phyloP scores from a whole-genome alignment of 202 grass and related monocot genomes.

The Dendrocalamus latiflorus region DNA sequence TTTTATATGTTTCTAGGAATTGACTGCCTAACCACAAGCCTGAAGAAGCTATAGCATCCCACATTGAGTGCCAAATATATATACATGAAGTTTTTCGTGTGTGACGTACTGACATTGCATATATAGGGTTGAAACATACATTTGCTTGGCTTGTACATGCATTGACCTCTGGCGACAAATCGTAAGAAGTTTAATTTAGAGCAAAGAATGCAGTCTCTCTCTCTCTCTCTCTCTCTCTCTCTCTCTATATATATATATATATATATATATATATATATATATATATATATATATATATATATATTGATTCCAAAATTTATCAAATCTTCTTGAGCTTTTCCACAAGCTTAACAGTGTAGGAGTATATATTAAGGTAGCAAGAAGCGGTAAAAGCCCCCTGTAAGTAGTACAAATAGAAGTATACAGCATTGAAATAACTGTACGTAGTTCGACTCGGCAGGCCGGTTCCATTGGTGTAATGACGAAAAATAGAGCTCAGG shows the following conservation, averaged over 20 bases:
- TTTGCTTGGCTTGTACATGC: neutral
- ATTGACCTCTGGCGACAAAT: neutral
- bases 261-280: no score
- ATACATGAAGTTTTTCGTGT: neutral
- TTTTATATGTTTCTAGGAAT: slow-evolving; percentile 7
- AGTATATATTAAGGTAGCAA: neutral
- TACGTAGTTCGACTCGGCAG: neutral
- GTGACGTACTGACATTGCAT: neutral
- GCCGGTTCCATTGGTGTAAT: neutral
- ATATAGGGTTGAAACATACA: neutral
- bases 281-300: neutral
- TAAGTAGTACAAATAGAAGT: neutral
- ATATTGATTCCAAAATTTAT: neutral
- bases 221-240: no score
- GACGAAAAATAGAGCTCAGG: neutral
- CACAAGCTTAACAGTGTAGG: neutral
- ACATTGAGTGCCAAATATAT: neutral
- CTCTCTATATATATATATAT: no score
- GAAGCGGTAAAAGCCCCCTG: neutral
- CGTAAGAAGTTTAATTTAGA: neutral
- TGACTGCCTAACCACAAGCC: slow-evolving; percentile 22
- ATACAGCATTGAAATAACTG: neutral
- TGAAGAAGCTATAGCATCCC: neutral
- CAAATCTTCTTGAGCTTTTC: neutral
- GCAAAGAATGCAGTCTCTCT: neutral